phyloP scores from a whole-genome alignment of 23 red algal genomes.

The Pyropia yezoensis region DNA sequence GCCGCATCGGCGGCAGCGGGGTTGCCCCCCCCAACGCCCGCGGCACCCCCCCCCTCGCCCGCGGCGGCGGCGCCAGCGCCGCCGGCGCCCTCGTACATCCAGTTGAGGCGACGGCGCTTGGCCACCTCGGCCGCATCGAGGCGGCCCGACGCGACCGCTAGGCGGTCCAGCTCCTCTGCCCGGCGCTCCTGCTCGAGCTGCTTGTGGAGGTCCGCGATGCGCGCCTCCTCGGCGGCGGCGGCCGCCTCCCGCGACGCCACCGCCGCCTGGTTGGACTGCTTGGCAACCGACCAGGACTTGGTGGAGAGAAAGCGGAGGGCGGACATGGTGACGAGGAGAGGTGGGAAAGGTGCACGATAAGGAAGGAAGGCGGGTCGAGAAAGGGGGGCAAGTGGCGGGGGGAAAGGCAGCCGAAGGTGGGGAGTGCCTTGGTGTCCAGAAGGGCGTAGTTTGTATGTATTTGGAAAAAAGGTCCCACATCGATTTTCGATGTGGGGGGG shows the following conservation, averaged over 20 bases:
- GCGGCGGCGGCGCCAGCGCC: too few species aligned
- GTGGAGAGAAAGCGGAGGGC: conserved; percentile 67
- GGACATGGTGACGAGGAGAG: conserved; percentile 32
- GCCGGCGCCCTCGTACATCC: conserved; percentile 69
- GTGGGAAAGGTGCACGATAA: too few species aligned
- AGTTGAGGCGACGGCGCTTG: conserved; percentile 63
- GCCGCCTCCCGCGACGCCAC: conserved; percentile 58
- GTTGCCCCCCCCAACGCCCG: too few species aligned
- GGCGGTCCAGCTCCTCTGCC: conserved; percentile 49
- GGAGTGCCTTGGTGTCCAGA: too few species aligned
- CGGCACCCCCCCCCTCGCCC: too few species aligned
- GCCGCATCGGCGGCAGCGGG: background rate
- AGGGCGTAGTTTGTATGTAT: too few species aligned
- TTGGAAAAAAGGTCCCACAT: too few species aligned
- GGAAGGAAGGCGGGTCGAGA: too few species aligned
- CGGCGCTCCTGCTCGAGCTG: conserved; percentile 70
- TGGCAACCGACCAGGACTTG: conserved; percentile 69
- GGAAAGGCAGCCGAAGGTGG: too few species aligned
- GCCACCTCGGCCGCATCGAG: conserved; percentile 31
- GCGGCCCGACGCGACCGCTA: conserved; percentile 52
- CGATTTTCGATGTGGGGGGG: too few species aligned
- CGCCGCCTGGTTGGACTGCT: conserved; percentile 58
- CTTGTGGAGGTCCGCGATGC: conserved; percentile 65
- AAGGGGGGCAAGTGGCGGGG: too few species aligned
- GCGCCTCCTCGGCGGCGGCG: conserved; percentile 53